Evolutionary conservation across 345 rosid genomes (phyloP).

Genomic region (Viola odorata): DNA sequence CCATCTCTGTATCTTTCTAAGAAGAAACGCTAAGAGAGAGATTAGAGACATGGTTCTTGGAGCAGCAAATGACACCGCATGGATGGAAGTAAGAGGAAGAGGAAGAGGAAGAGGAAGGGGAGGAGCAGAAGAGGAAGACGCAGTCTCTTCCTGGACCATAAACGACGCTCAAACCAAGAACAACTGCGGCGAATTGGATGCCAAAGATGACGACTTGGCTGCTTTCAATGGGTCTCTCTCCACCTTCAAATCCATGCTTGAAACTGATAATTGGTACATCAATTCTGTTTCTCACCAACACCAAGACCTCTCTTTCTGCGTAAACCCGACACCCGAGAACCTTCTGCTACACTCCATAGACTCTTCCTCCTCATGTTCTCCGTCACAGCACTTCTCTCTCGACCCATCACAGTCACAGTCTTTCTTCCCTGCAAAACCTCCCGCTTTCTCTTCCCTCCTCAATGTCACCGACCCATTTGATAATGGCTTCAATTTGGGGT

Average conservation of each 20-base stretch:
- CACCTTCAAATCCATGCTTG: constrained; percentile 65
- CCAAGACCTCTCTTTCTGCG: constrained; percentile 35
- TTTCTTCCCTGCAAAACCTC: constrained; percentile 34
- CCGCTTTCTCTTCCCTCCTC: constrained; percentile 41
- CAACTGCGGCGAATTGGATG: constrained; percentile 8
- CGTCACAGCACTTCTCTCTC: constrained; percentile 49
- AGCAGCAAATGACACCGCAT: constrained; percentile 43
- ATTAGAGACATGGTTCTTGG: constrained; percentile 47
- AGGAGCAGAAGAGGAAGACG: constrained; percentile 24
- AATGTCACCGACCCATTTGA: constrained; percentile 50
- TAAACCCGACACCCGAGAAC: constrained; percentile 32
- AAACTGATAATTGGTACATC: constrained; percentile 46
- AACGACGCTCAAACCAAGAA: constrained; percentile 6
- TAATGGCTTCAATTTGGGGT: constrained; percentile 55
- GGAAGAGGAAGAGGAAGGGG: constrained; percentile 15
- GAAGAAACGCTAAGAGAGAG: neutral
- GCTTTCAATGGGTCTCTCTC: constrained; percentile 29
- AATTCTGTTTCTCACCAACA: constrained; percentile 21
- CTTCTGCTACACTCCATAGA: constrained; percentile 55
- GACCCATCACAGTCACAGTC: constrained; percentile 45
- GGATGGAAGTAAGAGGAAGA: constrained; percentile 45
- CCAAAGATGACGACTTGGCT: constrained; percentile 25
- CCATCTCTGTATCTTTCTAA: neutral
- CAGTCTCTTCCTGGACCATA: constrained; percentile 51
- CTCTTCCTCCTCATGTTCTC: constrained; percentile 66